These are phyloP conservation scores for Trametes pubescens DNA, from an alignment of 1,284 basidiomycete species.

Conservation along the genomic window DNA sequence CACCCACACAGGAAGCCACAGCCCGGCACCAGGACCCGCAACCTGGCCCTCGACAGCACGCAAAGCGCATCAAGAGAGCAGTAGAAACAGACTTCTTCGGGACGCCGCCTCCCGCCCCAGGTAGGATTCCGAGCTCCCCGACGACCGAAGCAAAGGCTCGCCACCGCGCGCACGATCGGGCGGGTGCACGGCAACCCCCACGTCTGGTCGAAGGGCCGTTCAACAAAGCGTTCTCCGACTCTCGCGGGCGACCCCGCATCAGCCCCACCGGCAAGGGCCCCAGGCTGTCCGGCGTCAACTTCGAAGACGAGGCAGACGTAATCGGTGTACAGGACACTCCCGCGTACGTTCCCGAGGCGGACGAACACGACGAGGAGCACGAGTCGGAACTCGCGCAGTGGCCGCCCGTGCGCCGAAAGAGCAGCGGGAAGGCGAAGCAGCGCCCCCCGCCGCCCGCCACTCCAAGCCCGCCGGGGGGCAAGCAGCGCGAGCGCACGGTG, in stretches of 20 bases:
- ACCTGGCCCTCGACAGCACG: slow-evolving; percentile 21
- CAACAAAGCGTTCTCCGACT: slow-evolving; percentile 37
- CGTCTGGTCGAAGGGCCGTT: slow-evolving; percentile 37
- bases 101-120: slow-evolving; percentile 13
- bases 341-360: neutral
- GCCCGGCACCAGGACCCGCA: slow-evolving; percentile 14
- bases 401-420: slow-evolving; percentile 22
- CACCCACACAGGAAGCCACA: slow-evolving; percentile 24
- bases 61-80: slow-evolving; percentile 17
- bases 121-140: slow-evolving; percentile 17
- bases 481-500: slow-evolving; percentile 20
- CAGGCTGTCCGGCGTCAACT: slow-evolving; percentile 26
- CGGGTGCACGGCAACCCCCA: slow-evolving; percentile 28
- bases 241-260: slow-evolving; percentile 25
- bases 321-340: neutral
- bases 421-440: slow-evolving; percentile 7
- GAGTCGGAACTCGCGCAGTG: slow-evolving; percentile 14
- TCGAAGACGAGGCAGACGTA: slow-evolving; percentile 12
- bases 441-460: slow-evolving; percentile 2
- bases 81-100: slow-evolving; percentile 27
- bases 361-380: slow-evolving; percentile 13
- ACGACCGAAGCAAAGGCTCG: slow-evolving; percentile 21
- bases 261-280: slow-evolving; percentile 12
- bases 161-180: slow-evolving; percentile 8
- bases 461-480: slow-evolving; percentile 25